A percentile compares a stretch with the other conserved stretches of the same genome.
Conservation (phyloP, 2,329 filamentous ascomycete species). For the Epichloe coenophiala region DNA sequence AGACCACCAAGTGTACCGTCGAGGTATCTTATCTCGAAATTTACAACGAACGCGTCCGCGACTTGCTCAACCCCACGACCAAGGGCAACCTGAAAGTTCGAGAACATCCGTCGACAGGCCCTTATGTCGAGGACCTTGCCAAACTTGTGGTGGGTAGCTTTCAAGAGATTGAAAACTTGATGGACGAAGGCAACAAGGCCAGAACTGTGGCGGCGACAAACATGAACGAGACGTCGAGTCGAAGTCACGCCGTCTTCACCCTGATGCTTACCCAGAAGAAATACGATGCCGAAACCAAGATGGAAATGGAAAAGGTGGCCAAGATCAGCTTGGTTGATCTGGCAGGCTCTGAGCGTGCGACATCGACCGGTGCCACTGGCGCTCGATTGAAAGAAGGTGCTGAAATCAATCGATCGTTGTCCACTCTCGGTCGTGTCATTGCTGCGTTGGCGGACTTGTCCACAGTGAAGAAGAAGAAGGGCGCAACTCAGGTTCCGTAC, state of each 20-base stretch:
- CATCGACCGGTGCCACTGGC: conserved; percentile 91
- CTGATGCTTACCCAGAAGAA: conserved; percentile 90
- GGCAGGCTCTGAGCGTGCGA: conserved; percentile 92
- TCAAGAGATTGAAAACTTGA: conserved; percentile 88
- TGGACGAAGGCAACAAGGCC: conserved; percentile 99
- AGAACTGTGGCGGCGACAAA: conserved; percentile 96
- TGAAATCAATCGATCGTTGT: conserved; percentile 94
- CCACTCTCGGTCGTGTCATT: conserved; percentile 93
- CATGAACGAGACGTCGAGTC: conserved; percentile 99
- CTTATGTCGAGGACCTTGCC: conserved; percentile 94
- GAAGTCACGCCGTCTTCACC: conserved; percentile 96
- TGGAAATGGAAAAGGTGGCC: conserved; percentile 95
- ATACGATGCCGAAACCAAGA: conserved; percentile 80
- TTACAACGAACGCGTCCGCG: conserved; percentile 94
- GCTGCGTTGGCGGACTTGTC: conserved; percentile 86
- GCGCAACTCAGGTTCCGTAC: conserved; percentile 72
- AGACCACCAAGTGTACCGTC: conserved; percentile 74
- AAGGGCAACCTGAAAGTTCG: conserved; percentile 95
- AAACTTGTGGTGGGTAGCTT: conserved; percentile 91
- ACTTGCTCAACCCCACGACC: conserved; percentile 85
- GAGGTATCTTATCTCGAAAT: conserved; percentile 98
- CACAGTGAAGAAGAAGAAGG: conserved; percentile 68
- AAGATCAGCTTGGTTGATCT: conserved; percentile 97
- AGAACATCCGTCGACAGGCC: conserved; percentile 93
- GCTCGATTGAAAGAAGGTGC: conserved; percentile 93